Conservation (phyloP, 495 filamentous ascomycete genomes). For the Trichoderma erinaceum region DNA sequence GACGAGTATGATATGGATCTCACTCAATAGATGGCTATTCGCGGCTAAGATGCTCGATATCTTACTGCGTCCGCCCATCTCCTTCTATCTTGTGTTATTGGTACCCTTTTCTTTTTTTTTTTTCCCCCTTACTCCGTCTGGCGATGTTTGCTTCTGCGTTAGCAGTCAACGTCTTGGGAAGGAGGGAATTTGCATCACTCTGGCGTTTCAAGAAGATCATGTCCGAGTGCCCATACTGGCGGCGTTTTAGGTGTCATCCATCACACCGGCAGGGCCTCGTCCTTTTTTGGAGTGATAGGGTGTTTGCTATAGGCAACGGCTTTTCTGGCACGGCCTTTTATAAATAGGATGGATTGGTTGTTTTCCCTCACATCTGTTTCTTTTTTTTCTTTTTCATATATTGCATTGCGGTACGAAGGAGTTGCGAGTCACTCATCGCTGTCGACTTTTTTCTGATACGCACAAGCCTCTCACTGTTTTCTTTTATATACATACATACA, state of each 20-base stretch:
- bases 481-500: neutral
- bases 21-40: conserved; percentile 25
- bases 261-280: conserved; percentile 12
- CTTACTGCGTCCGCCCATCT: neutral
- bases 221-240: conserved; percentile 3
- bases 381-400: conserved; percentile 16
- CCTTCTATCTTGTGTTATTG: neutral
- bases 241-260: conserved; percentile 10
- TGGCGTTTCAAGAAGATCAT: neutral
- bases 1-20: conserved; percentile 82
- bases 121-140: neutral
- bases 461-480: neutral
- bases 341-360: conserved; percentile 8
- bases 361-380: conserved; percentile 14
- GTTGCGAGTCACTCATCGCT: conserved; percentile 16
- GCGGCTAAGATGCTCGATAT: neutral
- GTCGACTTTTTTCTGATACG: conserved; percentile 15
- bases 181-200: neutral
- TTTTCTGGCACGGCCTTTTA: conserved; percentile 15
- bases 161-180: neutral
- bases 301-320: conserved; percentile 12
- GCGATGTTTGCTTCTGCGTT: neutral
- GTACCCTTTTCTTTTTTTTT: neutral
- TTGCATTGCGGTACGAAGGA: neutral
- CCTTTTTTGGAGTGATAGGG: conserved; percentile 8